Conservation (phyloP, 2,329 filamentous ascomycete species). For the Ascochyta koolunga region DNA sequence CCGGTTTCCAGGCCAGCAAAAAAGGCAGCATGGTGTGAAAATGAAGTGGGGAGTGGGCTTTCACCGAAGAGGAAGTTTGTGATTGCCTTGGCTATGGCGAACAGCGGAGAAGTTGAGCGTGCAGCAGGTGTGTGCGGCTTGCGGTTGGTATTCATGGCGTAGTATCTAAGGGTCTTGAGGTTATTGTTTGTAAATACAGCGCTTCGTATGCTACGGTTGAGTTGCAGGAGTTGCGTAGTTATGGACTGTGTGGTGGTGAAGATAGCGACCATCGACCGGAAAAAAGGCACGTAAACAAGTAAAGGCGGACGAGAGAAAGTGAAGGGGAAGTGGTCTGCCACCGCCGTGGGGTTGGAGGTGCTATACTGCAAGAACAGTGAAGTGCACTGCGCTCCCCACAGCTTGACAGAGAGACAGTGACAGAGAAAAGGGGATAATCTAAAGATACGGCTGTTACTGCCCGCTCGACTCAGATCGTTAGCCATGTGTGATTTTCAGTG, state of each 20-base stretch:
- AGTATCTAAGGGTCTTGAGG: neutral
- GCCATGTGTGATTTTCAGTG: no score
- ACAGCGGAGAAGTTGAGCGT: neutral
- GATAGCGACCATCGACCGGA: no score
- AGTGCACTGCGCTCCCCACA: no score
- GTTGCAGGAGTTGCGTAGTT: neutral
- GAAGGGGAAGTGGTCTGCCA: no score
- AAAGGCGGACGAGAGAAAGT: neutral
- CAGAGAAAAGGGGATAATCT: no score
- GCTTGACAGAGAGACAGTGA: no score
- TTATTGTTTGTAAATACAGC: neutral
- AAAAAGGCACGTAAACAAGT: neutral
- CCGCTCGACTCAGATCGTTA: no score
- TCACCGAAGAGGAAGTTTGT: slow-evolving; percentile 14
- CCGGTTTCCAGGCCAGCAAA: slow-evolving; percentile 9
- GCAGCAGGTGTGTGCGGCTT: neutral
- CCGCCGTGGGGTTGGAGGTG: no score
- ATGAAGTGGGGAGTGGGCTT: slow-evolving; percentile 2
- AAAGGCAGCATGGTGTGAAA: slow-evolving; percentile 5
- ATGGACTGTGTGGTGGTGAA: neutral
- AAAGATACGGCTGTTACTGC: no score
- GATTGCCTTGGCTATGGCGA: slow-evolving; percentile 8
- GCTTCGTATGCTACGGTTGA: neutral
- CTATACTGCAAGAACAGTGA: no score
- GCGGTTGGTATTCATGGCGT: neutral